Base-by-base conservation (phyloP, 2,329 filamentous ascomycete genomes). In the Fusarium marasasianum region DNA sequence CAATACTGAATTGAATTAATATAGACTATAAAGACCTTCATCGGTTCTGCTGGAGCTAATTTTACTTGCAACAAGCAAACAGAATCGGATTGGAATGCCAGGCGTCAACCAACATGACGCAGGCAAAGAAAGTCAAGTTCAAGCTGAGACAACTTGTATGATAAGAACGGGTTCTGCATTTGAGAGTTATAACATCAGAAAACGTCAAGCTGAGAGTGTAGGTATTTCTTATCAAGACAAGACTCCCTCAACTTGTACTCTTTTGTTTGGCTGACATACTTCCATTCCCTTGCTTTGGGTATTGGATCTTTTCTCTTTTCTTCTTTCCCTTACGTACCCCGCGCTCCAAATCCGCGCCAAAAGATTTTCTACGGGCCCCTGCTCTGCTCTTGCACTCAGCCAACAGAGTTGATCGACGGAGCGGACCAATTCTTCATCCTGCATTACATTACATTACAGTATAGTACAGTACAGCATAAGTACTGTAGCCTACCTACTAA, bases 361-460 rank as follows among this genome's bases (percentile, higher is more conserved):
- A 78, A 75, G 50, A 76, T 78, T 78, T 78, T 76, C 71, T 77
- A 61, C 63, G 61, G 66, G 63, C 56, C 71, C 67, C 48, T 67
- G 66, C 72, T 63, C 41, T 58, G 56, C 33, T 15, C 33, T 35
- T 35, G 33, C 56, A 58, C 64, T 58, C 44, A 62, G 51, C 58
- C 64, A 74, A 56, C 63, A 63, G 69, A 72, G 56, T 69, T 66
- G 71, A 74, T 74, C 71, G 54, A 74, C 71, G 44, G 48, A 63
- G 44, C 71, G 66, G 57, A 73, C 69, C 74, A 75, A 75, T 76
- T 78, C 75, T 78, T 78, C 76, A 76, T 78, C 76, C 67, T 77
- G 69, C 76, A 77, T 78, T 77, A 75, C 73, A 77, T 78, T 77
- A 75, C 73, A 41, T 15, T n/a, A 41, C 40, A 71, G 61, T 72